Evolutionary conservation across 1,139 yeast genomes (phyloP), one percentile per base, ranked within the genome.

Genomic region (Geotrichum histeridarum): DNA sequence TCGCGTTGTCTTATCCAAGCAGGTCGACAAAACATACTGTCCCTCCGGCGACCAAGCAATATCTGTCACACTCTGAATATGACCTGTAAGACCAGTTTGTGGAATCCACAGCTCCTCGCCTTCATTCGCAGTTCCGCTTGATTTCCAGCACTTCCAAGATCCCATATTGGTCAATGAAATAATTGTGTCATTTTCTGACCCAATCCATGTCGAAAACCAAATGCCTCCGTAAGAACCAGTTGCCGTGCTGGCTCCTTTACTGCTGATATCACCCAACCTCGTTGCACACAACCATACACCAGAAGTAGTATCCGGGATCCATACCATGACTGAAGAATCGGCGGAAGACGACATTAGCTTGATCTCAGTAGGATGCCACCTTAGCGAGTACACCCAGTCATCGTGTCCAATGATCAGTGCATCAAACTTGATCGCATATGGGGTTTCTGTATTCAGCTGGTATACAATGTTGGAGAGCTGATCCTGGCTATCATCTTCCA

Each of bases 141-240:
- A 31, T 36, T 63, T 64, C 86, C 96, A 94, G 14, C 81, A 73
- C 69, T 98, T 80, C 79, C 95, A 84, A 0, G 97, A 83, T 8
- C 99, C 99, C 1, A 98, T 89, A 64, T 84, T 87, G 15, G 59
- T 48, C 14, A 52, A 36, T 58, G 97, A 96, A 63, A 86, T 82
- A 4, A 97, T 85, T 47, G 88, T 72, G 22, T 90, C 82, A 59
- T 81, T 66, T 1, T 70, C 68, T 39, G 77, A 73, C 8, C 74
- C 67, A 52, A 86, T 80, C 97, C 98, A 93, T 35, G 84, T 66
- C 52, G 94, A 85, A 1, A 88, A 80, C 96, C 96, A 93, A 68
- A 94, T 91, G 2, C 99, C 99, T 61, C 99, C 99, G 1, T 96
- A 82, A 0, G 99, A 87, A 9, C 99, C 99, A 0, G 99, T 93